Evolutionary conservation across 163 green algal species (phyloP), one percentile per base, ranked within the genome.

Genomic region (Botryococcus braunii): DNA sequence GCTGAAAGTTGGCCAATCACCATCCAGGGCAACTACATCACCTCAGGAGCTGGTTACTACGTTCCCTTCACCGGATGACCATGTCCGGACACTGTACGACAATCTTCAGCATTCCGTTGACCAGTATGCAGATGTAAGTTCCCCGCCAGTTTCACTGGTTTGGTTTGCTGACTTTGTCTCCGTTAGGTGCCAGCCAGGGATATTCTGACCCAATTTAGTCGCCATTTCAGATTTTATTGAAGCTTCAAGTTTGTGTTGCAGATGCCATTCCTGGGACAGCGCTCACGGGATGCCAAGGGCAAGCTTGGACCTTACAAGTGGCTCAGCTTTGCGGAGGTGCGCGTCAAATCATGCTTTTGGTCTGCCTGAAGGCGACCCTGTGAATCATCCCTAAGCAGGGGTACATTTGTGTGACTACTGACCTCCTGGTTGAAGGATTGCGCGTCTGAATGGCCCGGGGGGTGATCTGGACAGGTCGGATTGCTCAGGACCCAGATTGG

Each of bases 81-180:
- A 90, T 68, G 82, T 96, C 31, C 75, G 71, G 69, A 96, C 89
- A 4, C 73, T 95, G 27, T 86, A 95, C 66, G 90, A 95, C 74
- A 87, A 87, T 49, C 75, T 90, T 65, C 89, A 96, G 72, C 78
- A 67, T 48, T 81, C 60, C 46, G 69, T 92, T 0, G 60, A 75
- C 0, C 77, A 77, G 25, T 89, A 80, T 57, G 75, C 83, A 29
- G 62, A 86, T 39, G 74, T 88, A 49, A 58, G 58, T 3, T 21
- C 34, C n/a, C n/a, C n/a, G n/a, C n/a, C n/a, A n/a, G n/a, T n/a
- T n/a, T n/a, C n/a, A n/a, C n/a, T n/a, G n/a, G n/a, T n/a, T n/a
- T n/a, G n/a, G n/a, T n/a, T n/a, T n/a, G n/a, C n/a, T n/a, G n/a
- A n/a, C n/a, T n/a, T n/a, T n/a, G n/a, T n/a, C n/a, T n/a, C n/a